Conservation (phyloP, 768 basidiomycete species). For the Roridomyces roridus region DNA sequence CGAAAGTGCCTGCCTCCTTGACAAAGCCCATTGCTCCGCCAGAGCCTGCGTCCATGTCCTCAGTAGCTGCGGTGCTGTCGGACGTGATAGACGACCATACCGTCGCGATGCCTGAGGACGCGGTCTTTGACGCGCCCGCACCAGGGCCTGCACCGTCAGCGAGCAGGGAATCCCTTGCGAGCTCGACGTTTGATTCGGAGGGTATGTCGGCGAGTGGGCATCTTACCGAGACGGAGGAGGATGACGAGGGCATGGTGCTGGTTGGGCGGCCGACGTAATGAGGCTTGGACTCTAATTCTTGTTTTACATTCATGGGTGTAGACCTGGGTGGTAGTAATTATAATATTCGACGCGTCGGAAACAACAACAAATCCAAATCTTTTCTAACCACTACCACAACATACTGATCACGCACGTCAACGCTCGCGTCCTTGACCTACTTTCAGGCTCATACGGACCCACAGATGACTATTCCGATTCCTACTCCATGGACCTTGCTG, state of each 20-base stretch:
- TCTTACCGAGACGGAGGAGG: constrained; percentile 80
- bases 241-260: constrained; percentile 78
- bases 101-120: constrained; percentile 15
- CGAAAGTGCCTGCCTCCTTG: constrained; percentile 43
- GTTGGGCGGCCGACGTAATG: constrained; percentile 62
- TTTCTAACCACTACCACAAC: too few species aligned
- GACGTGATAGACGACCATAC: constrained; percentile 23
- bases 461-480: too few species aligned
- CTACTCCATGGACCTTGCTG: too few species aligned
- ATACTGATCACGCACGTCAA: too few species aligned
- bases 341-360: too few species aligned
- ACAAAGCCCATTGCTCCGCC: constrained; percentile 15
- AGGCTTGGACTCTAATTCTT: background rate
- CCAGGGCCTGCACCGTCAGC: constrained; percentile 37
- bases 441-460: too few species aligned
- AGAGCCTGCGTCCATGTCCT: constrained; percentile 13
- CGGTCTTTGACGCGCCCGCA: constrained; percentile 33
- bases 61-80: constrained; percentile 10
- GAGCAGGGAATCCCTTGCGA: constrained; percentile 31
- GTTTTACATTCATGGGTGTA: background rate
- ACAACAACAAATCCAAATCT: too few species aligned
- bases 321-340: background rate
- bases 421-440: too few species aligned
- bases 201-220: constrained; percentile 57
- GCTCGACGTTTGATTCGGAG: constrained; percentile 39